A percentile compares a stretch with the other conserved stretches of the same genome.
These are phyloP conservation scores for Petasospora rhodanensis DNA, from an alignment of 1,139 yeast genomes.

Conservation along the genomic window DNA sequence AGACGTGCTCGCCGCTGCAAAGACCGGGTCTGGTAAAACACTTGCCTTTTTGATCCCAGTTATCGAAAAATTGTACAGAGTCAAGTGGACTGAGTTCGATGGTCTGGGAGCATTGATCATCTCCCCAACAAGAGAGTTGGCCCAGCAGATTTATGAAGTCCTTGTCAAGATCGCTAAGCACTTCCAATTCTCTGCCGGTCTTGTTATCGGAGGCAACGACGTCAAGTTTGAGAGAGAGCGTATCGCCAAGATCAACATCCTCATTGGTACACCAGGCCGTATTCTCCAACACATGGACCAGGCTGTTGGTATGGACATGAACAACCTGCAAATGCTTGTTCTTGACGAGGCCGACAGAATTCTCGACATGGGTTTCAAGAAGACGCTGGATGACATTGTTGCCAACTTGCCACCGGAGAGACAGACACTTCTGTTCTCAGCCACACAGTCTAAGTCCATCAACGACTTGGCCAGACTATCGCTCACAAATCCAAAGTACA, in stretches of 20 bases:
- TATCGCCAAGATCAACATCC: slow-evolving; percentile 73
- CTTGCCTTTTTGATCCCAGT: slow-evolving; percentile 87
- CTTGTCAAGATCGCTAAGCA: slow-evolving; percentile 76
- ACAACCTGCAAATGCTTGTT: slow-evolving; percentile 76
- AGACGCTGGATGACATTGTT: slow-evolving; percentile 80
- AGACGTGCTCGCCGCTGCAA: slow-evolving; percentile 89
- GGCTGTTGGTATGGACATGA: slow-evolving; percentile 76
- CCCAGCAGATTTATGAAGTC: slow-evolving; percentile 92
- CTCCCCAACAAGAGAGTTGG: slow-evolving; percentile 92
- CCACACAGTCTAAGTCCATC: slow-evolving; percentile 88
- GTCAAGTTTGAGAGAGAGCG: slow-evolving; percentile 84
- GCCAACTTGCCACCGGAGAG: slow-evolving; percentile 79
- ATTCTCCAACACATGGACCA: slow-evolving; percentile 93
- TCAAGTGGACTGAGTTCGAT: slow-evolving; percentile 80
- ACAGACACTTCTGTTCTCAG: slow-evolving; percentile 87
- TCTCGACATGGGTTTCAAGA: slow-evolving; percentile 93
- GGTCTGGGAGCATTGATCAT: slow-evolving; percentile 91
- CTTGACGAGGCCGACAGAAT: slow-evolving; percentile 96
- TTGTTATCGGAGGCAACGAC: slow-evolving; percentile 96
- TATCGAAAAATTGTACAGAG: slow-evolving; percentile 64
- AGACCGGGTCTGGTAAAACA: slow-evolving; percentile 96
- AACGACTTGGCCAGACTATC: slow-evolving; percentile 87
- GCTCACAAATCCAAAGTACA: slow-evolving; percentile 70
- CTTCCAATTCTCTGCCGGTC: slow-evolving; percentile 83
- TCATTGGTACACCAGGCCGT: slow-evolving; percentile 96